Base-by-base conservation (phyloP, 352 stramenopile genomes). In the Phytophthora podocarpi region DNA sequence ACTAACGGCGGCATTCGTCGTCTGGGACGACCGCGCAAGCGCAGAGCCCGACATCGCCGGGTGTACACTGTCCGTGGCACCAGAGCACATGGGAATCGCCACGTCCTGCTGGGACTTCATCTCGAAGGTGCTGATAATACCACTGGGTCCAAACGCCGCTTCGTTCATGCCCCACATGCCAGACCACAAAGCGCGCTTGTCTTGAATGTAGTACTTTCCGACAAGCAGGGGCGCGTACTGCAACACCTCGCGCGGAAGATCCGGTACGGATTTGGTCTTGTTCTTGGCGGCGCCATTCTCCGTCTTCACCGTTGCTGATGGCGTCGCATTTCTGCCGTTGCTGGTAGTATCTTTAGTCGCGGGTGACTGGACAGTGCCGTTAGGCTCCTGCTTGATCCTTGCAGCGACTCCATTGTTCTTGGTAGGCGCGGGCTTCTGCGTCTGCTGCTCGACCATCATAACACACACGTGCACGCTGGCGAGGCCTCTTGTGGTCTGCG, bases 31-130 rank as follows among this genome's bases (percentile, higher is more conserved):
- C n/a, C 83, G 74, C 12, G 85, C 76, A 30, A 92, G 64, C 11
- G 76, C 70, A 5, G 61, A 65, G 5, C 67, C 77, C 0, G 52
- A 55, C 28, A 91, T 85, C 1, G 78, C 65, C 0, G 82, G 82
- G 30, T 94, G 80, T 1, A 79, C 66, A 2, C 26, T 52, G 10
- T 84, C 76, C 4, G 68, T 59, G 4, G 67, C 39, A 9, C 72
- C 75, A 2, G 51, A 34, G 23, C 67, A 76, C 15, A 65, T 82
- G 6, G 68, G 74, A 36, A 91, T 87, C 28, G 74, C 78, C 31
- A 94, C 85, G 41, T 92, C 74, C n/a, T 92, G 82, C 41, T 93
- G 72, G 12, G 83, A 93, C 56, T 90, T 91, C 87, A 96, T 96
- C 59, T 96, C 85, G 49, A 96, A 96, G 8, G 70, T 47, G 40